Percentiles rank a stretch among this genome's conserved stretches.
Evolutionary conservation across 1,284 basidiomycete genomes (phyloP).

Genomic region (Ganoderma multipileum): DNA sequence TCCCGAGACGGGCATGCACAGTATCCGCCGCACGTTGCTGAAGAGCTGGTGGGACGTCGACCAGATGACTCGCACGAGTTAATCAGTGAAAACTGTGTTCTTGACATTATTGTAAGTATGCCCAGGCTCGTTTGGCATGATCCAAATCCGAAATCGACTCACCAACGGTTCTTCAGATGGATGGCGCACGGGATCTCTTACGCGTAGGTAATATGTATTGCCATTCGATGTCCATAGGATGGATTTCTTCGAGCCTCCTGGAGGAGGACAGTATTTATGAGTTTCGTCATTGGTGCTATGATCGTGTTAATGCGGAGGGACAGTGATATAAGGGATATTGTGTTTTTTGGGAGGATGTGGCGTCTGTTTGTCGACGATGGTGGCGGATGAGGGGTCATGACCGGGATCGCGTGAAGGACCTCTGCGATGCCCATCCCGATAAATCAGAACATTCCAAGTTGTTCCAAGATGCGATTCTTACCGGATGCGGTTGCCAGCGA

Average conservation of each 20-base stretch:
- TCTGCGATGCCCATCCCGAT: constrained; percentile 7
- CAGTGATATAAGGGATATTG: not conserved
- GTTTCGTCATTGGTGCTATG: not conserved
- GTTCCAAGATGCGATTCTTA: constrained; percentile 9
- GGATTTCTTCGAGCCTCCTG: constrained; percentile 4
- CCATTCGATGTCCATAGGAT: constrained; percentile 18
- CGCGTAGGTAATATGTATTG: constrained; percentile 8
- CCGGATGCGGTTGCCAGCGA: constrained; percentile 15
- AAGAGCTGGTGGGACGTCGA: constrained; percentile 64
- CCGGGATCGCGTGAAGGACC: not conserved
- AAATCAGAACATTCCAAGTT: constrained; percentile 21
- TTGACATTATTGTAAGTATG: not conserved
- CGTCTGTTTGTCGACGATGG: not conserved
- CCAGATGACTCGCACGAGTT: constrained; percentile 30
- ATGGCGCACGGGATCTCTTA: not conserved
- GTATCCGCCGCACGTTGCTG: constrained; percentile 58
- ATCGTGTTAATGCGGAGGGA: not conserved
- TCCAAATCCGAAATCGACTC: not conserved
- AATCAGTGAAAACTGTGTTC: not conserved
- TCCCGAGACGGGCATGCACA: constrained; percentile 51
- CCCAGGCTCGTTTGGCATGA: not conserved
- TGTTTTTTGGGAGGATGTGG: not conserved
- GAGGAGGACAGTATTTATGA: constrained; percentile 18
- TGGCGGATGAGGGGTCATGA: constrained; percentile 3
- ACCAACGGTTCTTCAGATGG: not conserved